Evolutionary conservation across 306 rosid genomes (phyloP).

Genomic region (Rosa lucieae): DNA sequence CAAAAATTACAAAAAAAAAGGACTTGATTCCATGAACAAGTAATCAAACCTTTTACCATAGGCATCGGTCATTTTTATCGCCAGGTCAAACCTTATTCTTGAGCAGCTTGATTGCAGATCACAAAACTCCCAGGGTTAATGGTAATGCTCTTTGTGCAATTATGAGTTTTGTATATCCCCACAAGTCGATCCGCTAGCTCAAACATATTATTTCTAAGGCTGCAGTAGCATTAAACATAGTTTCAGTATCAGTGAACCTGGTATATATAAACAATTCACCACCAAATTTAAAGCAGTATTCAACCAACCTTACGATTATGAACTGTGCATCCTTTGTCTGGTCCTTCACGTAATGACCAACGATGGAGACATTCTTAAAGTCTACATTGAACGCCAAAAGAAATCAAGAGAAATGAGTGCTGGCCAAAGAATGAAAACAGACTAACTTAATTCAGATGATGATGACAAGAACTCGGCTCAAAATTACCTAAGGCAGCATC

Average conservation of each 20-base stretch:
- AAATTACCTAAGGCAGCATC: constrained; percentile 85
- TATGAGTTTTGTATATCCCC: constrained; percentile 86
- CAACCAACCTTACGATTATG: constrained; percentile 75
- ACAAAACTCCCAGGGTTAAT: constrained; percentile 56
- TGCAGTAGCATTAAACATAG: constrained; percentile 32
- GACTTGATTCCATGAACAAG: too few species aligned
- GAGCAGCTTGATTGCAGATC: neutral
- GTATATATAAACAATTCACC: too few species aligned
- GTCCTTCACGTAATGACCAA: constrained; percentile 95
- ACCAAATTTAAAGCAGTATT: neutral
- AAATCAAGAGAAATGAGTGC: constrained; percentile 11
- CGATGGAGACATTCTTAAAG: constrained; percentile 88
- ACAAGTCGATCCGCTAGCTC: constrained; percentile 95
- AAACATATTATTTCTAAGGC: constrained; percentile 92
- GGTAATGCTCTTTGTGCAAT: constrained; percentile 93
- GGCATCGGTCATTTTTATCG: too few species aligned
- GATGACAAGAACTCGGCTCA: too few species aligned
- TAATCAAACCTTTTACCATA: too few species aligned
- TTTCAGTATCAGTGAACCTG: neutral
- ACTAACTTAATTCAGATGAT: neutral
- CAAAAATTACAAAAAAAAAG: too few species aligned
- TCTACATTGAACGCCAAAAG: constrained; percentile 32
- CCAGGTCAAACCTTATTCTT: neutral
- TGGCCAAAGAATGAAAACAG: constrained; percentile 7
- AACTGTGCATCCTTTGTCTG: constrained; percentile 87